phyloP scores from a whole-genome alignment of 768 basidiomycete genomes.

The button mushroom (Agaricus bisporus) region DNA sequence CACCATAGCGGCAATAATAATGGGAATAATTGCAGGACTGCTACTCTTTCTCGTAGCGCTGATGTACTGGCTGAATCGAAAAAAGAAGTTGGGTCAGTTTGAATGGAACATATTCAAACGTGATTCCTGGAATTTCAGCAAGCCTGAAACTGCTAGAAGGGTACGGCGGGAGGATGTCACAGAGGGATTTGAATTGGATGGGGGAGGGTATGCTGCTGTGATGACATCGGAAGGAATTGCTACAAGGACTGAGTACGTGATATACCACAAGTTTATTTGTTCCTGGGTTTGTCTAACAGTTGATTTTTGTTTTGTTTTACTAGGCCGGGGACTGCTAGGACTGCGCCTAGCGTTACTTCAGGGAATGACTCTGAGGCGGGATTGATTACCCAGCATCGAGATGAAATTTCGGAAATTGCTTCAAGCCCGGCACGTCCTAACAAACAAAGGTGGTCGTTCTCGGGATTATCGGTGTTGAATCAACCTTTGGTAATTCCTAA shows the following conservation, averaged over 20 bases:
- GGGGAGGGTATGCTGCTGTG: constrained; percentile 1
- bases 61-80: background rate
- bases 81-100: background rate
- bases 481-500: background rate
- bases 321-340: background rate
- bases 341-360: background rate
- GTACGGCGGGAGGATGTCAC: background rate
- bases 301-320: background rate
- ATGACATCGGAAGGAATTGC: background rate
- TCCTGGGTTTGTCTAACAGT: background rate
- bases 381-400: background rate
- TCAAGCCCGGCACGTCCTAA: background rate
- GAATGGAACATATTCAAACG: background rate
- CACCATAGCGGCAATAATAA: constrained; percentile 1
- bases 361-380: background rate
- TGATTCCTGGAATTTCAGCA: background rate
- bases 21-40: background rate
- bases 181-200: background rate
- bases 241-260: background rate
- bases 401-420: background rate
- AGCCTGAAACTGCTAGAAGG: background rate
- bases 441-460: background rate
- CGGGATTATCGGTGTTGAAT: constrained; percentile 3
- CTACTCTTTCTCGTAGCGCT: background rate
- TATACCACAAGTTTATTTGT: too few species aligned